Evolutionary conservation across 2,329 filamentous ascomycete species (phyloP), one percentile per base, ranked within the genome.

Genomic region (Pestalotiopsis sp.): DNA sequence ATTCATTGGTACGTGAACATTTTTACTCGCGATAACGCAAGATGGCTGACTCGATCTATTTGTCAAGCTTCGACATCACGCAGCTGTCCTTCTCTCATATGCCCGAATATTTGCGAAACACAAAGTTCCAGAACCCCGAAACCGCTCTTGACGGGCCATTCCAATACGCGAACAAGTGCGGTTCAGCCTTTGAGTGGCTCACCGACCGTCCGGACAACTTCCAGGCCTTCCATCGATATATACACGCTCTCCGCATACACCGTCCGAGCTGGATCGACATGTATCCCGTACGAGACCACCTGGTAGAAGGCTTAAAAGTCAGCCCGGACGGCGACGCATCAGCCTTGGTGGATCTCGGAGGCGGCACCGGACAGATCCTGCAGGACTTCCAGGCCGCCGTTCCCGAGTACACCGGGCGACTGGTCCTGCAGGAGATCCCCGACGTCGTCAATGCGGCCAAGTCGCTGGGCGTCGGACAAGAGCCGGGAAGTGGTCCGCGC

Each of bases 141-240:
- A 61, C 70, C 31, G 9, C 68, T 20, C 41, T 45, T 12, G 60
- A 71, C 25, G 71, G 71, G 1, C 70, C 70, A 11, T 72, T 72
- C 20, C 71, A 72, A 56, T 69, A 69, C 41, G 69, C 71, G 7
- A 68, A 59, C 39, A 62, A 70, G n/a, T 64, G 59, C 23, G 27
- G 41, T 4, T 66, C 64, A 1, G 64, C 68, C 49, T 73, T 73
- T 39, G 20, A n/a, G 6, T 73, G 70, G 70, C 61, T 73, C 4
- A 38, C 17, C 12, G 36, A 71, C 17, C 69, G 67, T 31, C 71
- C 71, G 3, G 69, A 71, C 2, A 41, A 67, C 9, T 73, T 73
- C 58, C 27, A 71, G 49, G 70, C 69, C 56, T 73, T 73, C 59
- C 70, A 73, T 61, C n/a, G 20, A 39, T 73, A 70, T 65, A 36